These are phyloP conservation scores for Talaromyces verruculosus DNA, from an alignment of 2,329 filamentous ascomycete species.

Conservation along the genomic window DNA sequence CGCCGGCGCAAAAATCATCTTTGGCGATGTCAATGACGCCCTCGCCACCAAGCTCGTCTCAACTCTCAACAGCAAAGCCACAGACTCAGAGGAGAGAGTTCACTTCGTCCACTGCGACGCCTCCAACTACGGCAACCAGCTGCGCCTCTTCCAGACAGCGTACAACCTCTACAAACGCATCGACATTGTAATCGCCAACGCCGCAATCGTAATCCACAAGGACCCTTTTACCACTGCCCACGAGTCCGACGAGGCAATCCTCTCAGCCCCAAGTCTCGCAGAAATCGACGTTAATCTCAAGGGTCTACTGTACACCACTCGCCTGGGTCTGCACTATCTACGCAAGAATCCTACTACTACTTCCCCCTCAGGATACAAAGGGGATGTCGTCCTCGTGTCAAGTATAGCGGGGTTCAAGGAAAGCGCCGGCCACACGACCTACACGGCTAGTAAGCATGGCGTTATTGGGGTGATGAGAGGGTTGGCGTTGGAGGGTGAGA, in stretches of 20 bases:
- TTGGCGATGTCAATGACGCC: constrained; percentile 20
- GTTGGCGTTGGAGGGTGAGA: constrained; percentile 24
- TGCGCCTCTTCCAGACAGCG: constrained; percentile 24
- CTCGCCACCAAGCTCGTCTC: constrained; percentile 11
- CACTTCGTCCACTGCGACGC: constrained; percentile 8
- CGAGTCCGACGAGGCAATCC: constrained; percentile 17
- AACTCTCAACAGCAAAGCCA: neutral
- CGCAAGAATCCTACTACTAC: neutral
- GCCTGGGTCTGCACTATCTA: neutral
- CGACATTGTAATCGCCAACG: constrained; percentile 31
- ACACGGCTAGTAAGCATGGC: constrained; percentile 30
- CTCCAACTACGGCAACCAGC: neutral
- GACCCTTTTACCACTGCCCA: constrained; percentile 23
- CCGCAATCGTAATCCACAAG: constrained; percentile 24
- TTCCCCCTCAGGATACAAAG: neutral
- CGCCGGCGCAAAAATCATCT: constrained; percentile 21
- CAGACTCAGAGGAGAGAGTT: neutral
- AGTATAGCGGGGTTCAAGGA: constrained; percentile 12
- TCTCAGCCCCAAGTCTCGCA: neutral
- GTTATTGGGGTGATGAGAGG: constrained; percentile 29
- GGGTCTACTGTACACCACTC: neutral
- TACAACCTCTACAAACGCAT: constrained; percentile 26
- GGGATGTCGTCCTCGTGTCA: neutral
- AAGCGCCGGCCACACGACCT: constrained; percentile 24
- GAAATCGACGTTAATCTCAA: constrained; percentile 3